Evolutionary conservation across 495 filamentous ascomycete genomes (phyloP), one percentile per base, ranked within the genome.

Genomic region (Eremomyces bilateralis): DNA sequence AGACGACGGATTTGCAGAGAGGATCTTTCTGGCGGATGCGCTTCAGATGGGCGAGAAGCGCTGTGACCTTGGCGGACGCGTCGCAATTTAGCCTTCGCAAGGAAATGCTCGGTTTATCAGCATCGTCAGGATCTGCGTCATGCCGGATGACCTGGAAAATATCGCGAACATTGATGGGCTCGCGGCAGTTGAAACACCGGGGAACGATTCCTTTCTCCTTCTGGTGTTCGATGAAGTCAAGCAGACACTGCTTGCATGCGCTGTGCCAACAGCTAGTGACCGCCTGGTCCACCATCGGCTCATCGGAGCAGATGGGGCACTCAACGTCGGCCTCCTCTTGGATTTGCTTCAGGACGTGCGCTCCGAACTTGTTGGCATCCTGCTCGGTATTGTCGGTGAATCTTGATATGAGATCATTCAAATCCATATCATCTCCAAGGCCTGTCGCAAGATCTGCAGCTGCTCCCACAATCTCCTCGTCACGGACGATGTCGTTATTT

Each of bases 371-470:
- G 30, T 32, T 32, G 6, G 10, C 30, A 32, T 32, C 30, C 18
- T 32, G 10, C 22, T 70, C 67, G 34, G 76, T 69, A 0, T 67
- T 62, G 1, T 67, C 61, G 0, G 73, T 77, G 56, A 95, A 97
- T 13, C 73, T 71, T 39, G 77, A 65, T 31, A 97, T 82, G 3
- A 97, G 56, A 31, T 73, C 65, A 36, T 80, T 69, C 6, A 97
- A 65, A 43, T 97, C 88, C 84, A 95, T 95, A 42, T 97, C 90
- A 50, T 97, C 88, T 10, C 76, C 77, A 1, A 95, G 62, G 0
- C 78, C 85, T 30, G 70, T 80, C 0, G 68, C 65, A 19, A 71
- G 69, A 44, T 94, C 80, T 0, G 76, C 73, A n/a, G 73, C 73
- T 1, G 73, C 73, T 5, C 72, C 76, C 0, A 79, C 83, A 39